phyloP scores from a whole-genome alignment of 495 filamentous ascomycete species.

The Hypoxylon trugodes region DNA sequence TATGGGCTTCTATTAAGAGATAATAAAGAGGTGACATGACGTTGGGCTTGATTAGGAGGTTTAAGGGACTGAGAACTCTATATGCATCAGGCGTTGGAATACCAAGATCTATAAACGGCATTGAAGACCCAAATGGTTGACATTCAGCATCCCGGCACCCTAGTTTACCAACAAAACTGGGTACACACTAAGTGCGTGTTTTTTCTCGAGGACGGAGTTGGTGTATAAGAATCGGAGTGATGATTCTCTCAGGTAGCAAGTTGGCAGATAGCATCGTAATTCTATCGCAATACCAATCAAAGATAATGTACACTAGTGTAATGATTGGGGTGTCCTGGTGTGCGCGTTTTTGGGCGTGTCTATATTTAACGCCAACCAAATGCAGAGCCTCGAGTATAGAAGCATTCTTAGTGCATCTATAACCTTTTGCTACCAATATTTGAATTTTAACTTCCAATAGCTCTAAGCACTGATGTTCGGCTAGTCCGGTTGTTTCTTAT shows the following conservation, averaged over 20 bases:
- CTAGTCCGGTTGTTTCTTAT: too few species aligned
- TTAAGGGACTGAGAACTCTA: not conserved
- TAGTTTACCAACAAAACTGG: slow-evolving; percentile 6
- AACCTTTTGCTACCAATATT: too few species aligned
- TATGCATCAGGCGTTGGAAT: slow-evolving; percentile 25
- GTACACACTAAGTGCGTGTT: not conserved
- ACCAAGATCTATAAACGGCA: slow-evolving; percentile 15
- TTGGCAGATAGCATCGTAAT: not conserved
- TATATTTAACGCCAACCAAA: too few species aligned
- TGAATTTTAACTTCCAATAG: too few species aligned
- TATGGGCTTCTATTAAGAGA: slow-evolving; percentile 42
- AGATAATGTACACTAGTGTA: too few species aligned
- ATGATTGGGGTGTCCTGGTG: too few species aligned
- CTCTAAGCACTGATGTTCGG: too few species aligned
- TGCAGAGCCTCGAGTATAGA: too few species aligned
- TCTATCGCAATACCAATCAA: not conserved
- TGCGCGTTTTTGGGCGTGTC: too few species aligned
- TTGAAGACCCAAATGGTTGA: not conserved
- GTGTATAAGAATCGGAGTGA: not conserved
- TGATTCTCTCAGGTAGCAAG: not conserved
- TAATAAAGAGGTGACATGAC: not conserved
- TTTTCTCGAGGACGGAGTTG: not conserved
- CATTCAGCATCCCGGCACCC: slow-evolving; percentile 1
- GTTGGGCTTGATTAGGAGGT: not conserved
- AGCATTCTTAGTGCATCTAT: too few species aligned